Base-by-base conservation (phyloP, 148 eudicot species). In the Chenopodium berlandieri region DNA sequence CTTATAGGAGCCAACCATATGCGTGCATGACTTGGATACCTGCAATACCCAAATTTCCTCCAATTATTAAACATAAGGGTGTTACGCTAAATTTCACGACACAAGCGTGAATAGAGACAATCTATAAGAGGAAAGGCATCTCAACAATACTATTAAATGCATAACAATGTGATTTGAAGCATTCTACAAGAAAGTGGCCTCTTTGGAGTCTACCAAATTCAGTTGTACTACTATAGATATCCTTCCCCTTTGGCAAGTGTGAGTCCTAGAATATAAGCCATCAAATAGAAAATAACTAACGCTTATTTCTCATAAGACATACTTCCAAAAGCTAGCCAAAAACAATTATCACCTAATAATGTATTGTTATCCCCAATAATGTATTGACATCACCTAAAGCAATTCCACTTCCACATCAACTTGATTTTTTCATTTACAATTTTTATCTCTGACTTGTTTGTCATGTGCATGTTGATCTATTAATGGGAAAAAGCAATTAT, bases 1-100 rank as follows among this genome's bases (percentile, higher is more conserved):
- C 89, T 89, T 83, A 96, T 91, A 10, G 99, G 99, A 79, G 98
- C 98, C 82, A 96, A 87, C 98, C 97, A 96, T 89, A 96, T 96
- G 48, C 97, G 95, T 84, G 99, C 99, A 81, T 94, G 98, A 85
- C 99, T 96, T 30, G 99, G 99, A 83, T 96, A 96, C 99, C 99
- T 96, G 88, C 74, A 85, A 86, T 69, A 63, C 75, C 75, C 83
- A 78, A 82, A 73, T 62, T 67, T 78, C 2, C 46, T 60, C 44
- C 31, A 50, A 23, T 73, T 10, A 69, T 19, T 37, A 30, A 73
- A n/a, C 47, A 76, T 2, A 60, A 10, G 44, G 22, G 71, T 30
- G 46, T 71, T 27, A 80, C 1, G 27, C 58, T 62, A 82, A 44
- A 66, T 47, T 34, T 20, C 34, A 82, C 8, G 11, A 27, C 48